phyloP scores from a whole-genome alignment of 805 yeast genomes.

The Starmerella powellii region DNA sequence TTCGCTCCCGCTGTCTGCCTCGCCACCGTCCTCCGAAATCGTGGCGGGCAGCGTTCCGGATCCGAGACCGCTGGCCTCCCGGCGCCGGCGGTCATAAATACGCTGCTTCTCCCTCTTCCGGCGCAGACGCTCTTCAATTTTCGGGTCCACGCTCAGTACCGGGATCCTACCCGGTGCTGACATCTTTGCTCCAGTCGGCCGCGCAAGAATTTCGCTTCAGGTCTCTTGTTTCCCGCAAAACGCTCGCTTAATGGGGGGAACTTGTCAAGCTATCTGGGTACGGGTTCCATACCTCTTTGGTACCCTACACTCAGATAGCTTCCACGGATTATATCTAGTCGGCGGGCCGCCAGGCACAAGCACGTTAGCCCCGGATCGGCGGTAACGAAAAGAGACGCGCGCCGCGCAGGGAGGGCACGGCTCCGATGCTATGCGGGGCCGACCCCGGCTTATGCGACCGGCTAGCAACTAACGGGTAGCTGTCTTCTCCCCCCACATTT shows the following conservation, averaged over 20 bases:
- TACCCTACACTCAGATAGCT: too few relatives aligned
- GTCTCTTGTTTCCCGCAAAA: background rate
- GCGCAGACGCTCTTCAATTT: slow-evolving; percentile 8
- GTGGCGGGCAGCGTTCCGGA: background rate
- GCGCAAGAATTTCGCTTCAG: background rate
- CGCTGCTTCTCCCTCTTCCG: slow-evolving; percentile 11
- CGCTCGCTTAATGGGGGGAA: background rate
- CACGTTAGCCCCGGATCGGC: too few relatives aligned
- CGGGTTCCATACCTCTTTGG: too few relatives aligned
- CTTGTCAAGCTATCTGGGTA: background rate
- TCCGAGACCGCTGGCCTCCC: background rate
- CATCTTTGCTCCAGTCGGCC: background rate
- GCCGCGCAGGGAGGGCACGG: too few relatives aligned
- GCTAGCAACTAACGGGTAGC: too few relatives aligned
- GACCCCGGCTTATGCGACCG: too few relatives aligned
- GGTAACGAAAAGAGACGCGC: too few relatives aligned
- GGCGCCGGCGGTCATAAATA: slow-evolving; percentile 10
- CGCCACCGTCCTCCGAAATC: background rate
- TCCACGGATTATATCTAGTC: too few relatives aligned
- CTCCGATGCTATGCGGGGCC: too few relatives aligned
- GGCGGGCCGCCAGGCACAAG: too few relatives aligned
- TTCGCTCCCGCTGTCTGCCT: background rate
- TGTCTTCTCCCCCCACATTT: too few relatives aligned
- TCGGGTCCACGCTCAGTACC: slow-evolving; percentile 2
- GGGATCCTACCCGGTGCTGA: slow-evolving; percentile 2